Evolutionary conservation across 306 rosid species (phyloP).

Genomic region (Aeschynomene evenia): DNA sequence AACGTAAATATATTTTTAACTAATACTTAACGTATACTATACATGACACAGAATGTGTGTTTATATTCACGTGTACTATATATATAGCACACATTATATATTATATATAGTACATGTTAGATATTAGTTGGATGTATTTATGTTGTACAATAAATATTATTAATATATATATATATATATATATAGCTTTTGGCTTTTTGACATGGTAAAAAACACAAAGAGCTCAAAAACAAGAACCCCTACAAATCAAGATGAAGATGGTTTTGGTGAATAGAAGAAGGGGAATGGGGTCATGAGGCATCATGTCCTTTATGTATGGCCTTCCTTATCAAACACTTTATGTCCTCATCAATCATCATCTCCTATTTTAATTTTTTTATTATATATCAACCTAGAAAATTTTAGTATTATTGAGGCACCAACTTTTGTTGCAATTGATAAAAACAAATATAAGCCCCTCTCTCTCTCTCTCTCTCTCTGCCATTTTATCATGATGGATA

Average conservation of each 20-base stretch:
- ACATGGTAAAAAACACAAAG: not conserved
- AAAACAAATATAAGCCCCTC: conserved; percentile 36
- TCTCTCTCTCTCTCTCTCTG: conserved; percentile 21
- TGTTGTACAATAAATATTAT: too few species aligned
- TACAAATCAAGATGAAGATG: too few species aligned
- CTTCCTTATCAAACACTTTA: conserved; percentile 63
- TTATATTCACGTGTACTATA: too few species aligned
- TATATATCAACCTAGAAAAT: conserved; percentile 17
- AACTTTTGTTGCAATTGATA: conserved; percentile 62
- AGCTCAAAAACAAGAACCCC: conserved; percentile 35
- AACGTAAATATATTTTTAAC: too few species aligned
- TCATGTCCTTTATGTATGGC: conserved; percentile 45
- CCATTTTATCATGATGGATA: conserved; percentile 27
- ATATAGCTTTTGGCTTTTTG: conserved; percentile 19
- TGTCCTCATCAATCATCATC: conserved; percentile 83
- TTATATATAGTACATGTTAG: too few species aligned
- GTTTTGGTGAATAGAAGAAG: conserved; percentile 42
- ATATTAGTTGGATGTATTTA: too few species aligned
- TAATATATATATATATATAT: too few species aligned
- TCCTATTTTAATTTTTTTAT: conserved; percentile 7
- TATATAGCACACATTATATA: too few species aligned
- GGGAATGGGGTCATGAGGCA: conserved; percentile 38
- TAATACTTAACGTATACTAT: too few species aligned
- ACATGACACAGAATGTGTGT: too few species aligned
- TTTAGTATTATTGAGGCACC: conserved; percentile 43